A percentile compares a stretch with the other conserved stretches of the same genome.
phyloP scores from a whole-genome alignment of 2,329 filamentous ascomycete genomes.

The Ploettnerulaceae sp. region DNA sequence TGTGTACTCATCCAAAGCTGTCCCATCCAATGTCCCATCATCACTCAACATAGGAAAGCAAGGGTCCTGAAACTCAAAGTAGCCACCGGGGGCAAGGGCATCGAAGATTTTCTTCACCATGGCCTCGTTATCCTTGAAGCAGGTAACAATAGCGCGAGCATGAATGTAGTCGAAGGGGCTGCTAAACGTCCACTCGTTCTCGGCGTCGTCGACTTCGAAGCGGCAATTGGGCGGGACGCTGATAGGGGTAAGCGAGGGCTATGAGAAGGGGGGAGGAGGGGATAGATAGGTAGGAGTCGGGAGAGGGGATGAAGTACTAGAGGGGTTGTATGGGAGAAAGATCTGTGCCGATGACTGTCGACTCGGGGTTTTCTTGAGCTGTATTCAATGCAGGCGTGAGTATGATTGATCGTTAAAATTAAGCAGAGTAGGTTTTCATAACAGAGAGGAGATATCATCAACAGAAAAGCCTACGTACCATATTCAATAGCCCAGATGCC shows the following conservation, averaged over 20 bases:
- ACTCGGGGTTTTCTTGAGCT: neutral
- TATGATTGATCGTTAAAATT: neutral
- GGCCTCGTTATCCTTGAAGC: constrained; percentile 10
- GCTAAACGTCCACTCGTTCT: constrained; percentile 31
- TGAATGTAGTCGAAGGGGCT: constrained; percentile 32
- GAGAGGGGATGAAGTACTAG: too few species aligned
- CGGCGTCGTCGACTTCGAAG: constrained; percentile 33
- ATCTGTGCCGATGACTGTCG: constrained; percentile 7
- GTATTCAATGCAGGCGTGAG: neutral
- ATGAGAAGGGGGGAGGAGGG: too few species aligned
- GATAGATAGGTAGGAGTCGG: neutral
- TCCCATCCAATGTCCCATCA: constrained; percentile 39
- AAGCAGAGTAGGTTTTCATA: too few species aligned
- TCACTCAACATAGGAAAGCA: constrained; percentile 35
- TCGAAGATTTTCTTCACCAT: constrained; percentile 4
- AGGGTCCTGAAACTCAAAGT: constrained; percentile 20
- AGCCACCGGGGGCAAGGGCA: constrained; percentile 18
- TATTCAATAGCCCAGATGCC: constrained; percentile 14
- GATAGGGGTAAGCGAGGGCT: neutral
- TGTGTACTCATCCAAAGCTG: constrained; percentile 21
- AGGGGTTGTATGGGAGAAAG: constrained; percentile 10
- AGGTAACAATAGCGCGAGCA: constrained; percentile 30
- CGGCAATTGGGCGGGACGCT: constrained; percentile 30
- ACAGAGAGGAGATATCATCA: too few species aligned
- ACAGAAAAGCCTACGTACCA: too few species aligned